Conservation (phyloP, 495 filamentous ascomycete genomes). For the Penicillium desertorum region DNA sequence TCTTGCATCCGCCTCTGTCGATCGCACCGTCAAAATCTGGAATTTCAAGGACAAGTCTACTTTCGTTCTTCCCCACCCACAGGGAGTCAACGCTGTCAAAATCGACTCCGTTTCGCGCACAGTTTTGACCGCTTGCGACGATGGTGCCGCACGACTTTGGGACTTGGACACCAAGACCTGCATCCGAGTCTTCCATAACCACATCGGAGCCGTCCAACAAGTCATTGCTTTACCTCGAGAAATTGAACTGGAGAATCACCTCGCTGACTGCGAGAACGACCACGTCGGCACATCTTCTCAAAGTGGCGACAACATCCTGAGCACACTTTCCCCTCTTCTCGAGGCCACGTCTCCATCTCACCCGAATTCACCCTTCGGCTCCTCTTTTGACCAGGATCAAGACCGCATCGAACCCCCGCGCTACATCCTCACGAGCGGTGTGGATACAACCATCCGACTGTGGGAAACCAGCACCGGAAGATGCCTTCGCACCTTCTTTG, state of each 20-base stretch:
- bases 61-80: constrained; percentile 74
- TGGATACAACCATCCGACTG: constrained; percentile 87
- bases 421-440: constrained; percentile 87
- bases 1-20: constrained; percentile 83
- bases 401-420: constrained; percentile 70
- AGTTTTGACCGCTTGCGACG: constrained; percentile 89
- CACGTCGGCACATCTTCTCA: constrained; percentile 40
- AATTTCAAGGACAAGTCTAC: constrained; percentile 82
- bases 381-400: constrained; percentile 55
- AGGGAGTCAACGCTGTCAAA: constrained; percentile 92
- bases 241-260: constrained; percentile 77
- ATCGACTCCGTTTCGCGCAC: constrained; percentile 79
- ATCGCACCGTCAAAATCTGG: constrained; percentile 89
- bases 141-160: constrained; percentile 90
- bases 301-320: constrained; percentile 29
- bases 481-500: constrained; percentile 90
- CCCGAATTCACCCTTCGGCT: constrained; percentile 55
- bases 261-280: constrained; percentile 58
- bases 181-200: constrained; percentile 82
- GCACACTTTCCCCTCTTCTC: constrained; percentile 25
- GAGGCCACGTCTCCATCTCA: constrained; percentile 34
- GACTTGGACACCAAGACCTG: constrained; percentile 79
- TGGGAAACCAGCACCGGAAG: constrained; percentile 85
- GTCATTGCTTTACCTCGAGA: constrained; percentile 77
- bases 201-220: constrained; percentile 94